Conservation (phyloP, 805 yeast species). For the Myxozyma nipponensis region DNA sequence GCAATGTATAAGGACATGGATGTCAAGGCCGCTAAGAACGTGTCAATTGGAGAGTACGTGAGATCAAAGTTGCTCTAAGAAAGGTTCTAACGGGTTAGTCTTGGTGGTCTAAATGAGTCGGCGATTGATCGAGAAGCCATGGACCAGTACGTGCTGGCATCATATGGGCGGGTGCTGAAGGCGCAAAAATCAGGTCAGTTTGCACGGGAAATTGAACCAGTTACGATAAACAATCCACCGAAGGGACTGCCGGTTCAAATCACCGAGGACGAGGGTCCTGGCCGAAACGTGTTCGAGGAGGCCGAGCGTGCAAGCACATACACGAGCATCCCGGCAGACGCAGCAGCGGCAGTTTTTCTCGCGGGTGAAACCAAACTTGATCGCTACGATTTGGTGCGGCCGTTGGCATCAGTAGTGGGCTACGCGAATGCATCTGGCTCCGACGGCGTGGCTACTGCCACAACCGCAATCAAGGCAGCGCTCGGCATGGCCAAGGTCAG, state of each 20-base stretch:
- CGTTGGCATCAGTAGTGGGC: slow-evolving; percentile 72
- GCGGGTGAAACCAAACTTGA: slow-evolving; percentile 75
- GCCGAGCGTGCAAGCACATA: slow-evolving; percentile 94
- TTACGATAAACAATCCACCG: slow-evolving; percentile 55
- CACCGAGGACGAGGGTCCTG: slow-evolving; percentile 71
- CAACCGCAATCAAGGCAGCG: slow-evolving; percentile 88
- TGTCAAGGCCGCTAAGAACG: not conserved
- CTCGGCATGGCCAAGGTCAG: slow-evolving; percentile 71
- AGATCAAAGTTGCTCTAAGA: not conserved
- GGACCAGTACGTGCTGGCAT: slow-evolving; percentile 74
- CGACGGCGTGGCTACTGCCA: slow-evolving; percentile 86
- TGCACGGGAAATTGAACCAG: slow-evolving; percentile 71
- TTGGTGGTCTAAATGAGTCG: slow-evolving; percentile 95
- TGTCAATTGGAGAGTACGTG: not conserved
- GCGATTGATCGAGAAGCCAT: slow-evolving; percentile 83
- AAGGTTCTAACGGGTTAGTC: slow-evolving; percentile 39
- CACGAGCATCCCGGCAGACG: slow-evolving; percentile 90
- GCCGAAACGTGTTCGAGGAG: slow-evolving; percentile 82
- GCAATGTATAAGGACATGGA: slow-evolving; percentile 38
- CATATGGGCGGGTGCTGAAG: slow-evolving; percentile 73
- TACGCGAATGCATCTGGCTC: slow-evolving; percentile 96
- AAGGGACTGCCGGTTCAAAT: slow-evolving; percentile 66
- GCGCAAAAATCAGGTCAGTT: slow-evolving; percentile 75
- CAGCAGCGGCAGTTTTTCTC: slow-evolving; percentile 87
- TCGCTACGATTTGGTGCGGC: slow-evolving; percentile 55